Percentiles rank a stretch among this genome's conserved stretches.
Evolutionary conservation across 2,329 filamentous ascomycete genomes (phyloP).

Genomic region (Arthrobotrys conoides): DNA sequence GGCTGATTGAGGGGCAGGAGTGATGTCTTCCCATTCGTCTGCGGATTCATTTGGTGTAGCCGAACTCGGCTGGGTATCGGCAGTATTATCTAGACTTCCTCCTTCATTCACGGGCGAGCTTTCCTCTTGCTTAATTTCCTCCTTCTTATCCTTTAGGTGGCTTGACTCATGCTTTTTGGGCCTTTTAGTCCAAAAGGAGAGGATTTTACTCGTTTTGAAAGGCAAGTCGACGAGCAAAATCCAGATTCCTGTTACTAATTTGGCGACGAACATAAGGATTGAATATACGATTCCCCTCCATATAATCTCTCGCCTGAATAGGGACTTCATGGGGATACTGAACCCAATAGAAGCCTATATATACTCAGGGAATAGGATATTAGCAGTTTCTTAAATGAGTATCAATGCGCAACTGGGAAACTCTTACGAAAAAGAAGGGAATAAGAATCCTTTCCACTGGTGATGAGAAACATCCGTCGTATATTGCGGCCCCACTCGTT

Average conservation of each 20-base stretch:
- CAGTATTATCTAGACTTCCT: background rate
- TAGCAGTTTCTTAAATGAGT: background rate
- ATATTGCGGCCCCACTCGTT: conserved; percentile 64
- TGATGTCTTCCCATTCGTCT: conserved; percentile 17
- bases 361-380: conserved; percentile 11
- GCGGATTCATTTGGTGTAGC: background rate
- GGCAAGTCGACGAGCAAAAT: conserved; percentile 67
- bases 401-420: conserved; percentile 7
- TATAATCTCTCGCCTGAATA: conserved; percentile 76
- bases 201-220: conserved; percentile 64
- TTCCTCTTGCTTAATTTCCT: background rate
- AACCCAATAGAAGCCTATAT: conserved; percentile 78
- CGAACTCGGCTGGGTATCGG: background rate
- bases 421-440: conserved; percentile 79
- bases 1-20: background rate
- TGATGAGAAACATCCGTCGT: conserved; percentile 68
- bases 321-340: conserved; percentile 79
- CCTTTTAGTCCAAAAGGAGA: conserved; percentile 11
- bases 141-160: background rate
- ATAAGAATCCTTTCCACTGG: conserved; percentile 72
- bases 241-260: conserved; percentile 75
- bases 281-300: conserved; percentile 83
- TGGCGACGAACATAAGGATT: conserved; percentile 77
- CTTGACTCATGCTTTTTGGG: background rate
- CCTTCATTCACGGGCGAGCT: background rate